Base-by-base conservation (phyloP, 352 stramenopile genomes). In the Pythium pyrilobum region DNA sequence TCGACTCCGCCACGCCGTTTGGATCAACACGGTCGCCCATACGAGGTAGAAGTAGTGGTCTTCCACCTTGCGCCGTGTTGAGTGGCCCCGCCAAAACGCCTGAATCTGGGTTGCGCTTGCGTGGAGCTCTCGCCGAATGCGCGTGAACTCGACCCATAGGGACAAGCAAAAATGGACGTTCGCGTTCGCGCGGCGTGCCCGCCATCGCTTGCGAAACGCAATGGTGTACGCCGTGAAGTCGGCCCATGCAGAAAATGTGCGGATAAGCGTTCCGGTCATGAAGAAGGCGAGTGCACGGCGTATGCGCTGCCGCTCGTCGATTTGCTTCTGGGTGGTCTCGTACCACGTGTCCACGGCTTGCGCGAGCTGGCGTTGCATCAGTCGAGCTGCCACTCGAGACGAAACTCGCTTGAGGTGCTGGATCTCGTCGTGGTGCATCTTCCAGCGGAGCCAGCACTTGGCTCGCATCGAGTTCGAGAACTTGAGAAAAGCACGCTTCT, bases 401-500 rank as follows among this genome's bases (percentile, higher is more conserved):
- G 76, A 85, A 2, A 86, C 67, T 10, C 24, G 24, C 18, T 66
- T 71, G 7, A 90, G 49, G 25, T 48, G 62, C 29, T 76, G 50
- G 2, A 71, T 49, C 13, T 81, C 49, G 0, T 73, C 62, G 36
- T 85, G 74, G 18, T 66, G 50, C 36, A 67, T 61, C 21, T 67
- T 65, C 82, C 82, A 93, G 21, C 57, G 54, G 8, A 81, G 18
- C 64, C 72, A 93, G 57, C 78, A 90, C 52, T 89, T 90, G 6
- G 69, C 69, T 27, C 76, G 58, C 1, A 83, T 71, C 15, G 67
- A 85, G 49, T 56, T 74, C 4, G 75, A 81, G 32, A 93, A 91
- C 5, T 72, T 73, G 6, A 74, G 58, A 5, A 81, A 60, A 10
- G 82, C 82, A 38, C 78, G 67, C 13, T 75, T 76, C 40, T 83